A percentile compares a stretch with the other conserved stretches of the same genome.
Conservation (phyloP, 352 stramenopile species). For the Globisporangium spinosum region DNA sequence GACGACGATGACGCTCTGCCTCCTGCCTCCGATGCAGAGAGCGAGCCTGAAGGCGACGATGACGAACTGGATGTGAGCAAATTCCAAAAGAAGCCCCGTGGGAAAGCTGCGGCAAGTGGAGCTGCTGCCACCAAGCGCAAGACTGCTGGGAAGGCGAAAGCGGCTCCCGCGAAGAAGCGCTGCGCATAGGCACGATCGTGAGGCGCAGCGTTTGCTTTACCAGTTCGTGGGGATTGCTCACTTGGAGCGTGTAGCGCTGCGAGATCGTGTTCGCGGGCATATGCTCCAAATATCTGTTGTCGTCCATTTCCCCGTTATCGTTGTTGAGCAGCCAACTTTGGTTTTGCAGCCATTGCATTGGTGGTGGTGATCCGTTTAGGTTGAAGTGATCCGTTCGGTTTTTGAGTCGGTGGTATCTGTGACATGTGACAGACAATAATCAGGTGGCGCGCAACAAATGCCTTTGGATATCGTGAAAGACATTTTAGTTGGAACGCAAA, state of each 20-base stretch:
- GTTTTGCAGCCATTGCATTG: not conserved
- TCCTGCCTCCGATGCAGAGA: constrained; percentile 64
- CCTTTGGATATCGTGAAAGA: not conserved
- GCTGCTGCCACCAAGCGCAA: constrained; percentile 47
- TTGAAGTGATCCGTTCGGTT: constrained; percentile 2
- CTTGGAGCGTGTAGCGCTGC: not conserved
- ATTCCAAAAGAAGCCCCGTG: constrained; percentile 77
- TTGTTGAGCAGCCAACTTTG: not conserved
- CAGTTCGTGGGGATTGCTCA: not conserved
- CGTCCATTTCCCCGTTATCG: not conserved
- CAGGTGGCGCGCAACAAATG: constrained; percentile 4
- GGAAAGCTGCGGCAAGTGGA: constrained; percentile 20
- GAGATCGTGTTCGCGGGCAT: not conserved
- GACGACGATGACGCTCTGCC: constrained; percentile 51
- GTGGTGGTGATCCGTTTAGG: not conserved
- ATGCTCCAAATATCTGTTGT: not conserved
- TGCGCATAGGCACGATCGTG: constrained; percentile 21
- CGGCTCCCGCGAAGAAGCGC: constrained; percentile 54
- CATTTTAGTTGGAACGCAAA: not conserved
- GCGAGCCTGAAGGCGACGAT: constrained; percentile 55
- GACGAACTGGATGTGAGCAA: constrained; percentile 73
- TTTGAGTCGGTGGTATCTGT: not conserved
- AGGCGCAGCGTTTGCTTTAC: not conserved
- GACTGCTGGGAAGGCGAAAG: constrained; percentile 43
- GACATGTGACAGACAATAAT: constrained; percentile 1